Base-by-base conservation (phyloP, 73 alveolate species). In the Paramecium tetraurelia region DNA sequence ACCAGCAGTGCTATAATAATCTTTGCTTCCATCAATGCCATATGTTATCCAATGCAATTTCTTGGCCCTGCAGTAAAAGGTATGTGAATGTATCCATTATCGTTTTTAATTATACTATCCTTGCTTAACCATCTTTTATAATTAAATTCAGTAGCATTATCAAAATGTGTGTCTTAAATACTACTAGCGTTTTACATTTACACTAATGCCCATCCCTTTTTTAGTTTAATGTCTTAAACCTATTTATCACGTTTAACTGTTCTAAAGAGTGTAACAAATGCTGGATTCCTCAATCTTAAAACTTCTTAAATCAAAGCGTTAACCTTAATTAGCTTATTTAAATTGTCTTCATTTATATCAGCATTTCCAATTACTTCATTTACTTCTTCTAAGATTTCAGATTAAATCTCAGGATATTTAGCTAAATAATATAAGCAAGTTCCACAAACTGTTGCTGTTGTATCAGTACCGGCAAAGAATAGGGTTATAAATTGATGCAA, bases 31-130 rank as follows among this genome's bases (percentile, higher is more conserved):
- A 89, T 89, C n/a, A 70, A 24, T 35, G 94, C 94, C 94, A 89
- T 89, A 46, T 89, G 94, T 27, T 89, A 46, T 27, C 94, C 94
- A 5, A 89, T 89, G 27, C 94, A 89, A 71, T 89, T 89, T 72
- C 87, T 89, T 11, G 83, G 85, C 1, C 94, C 94, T 20, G 92
- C 87, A 1, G 94, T 29, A 40, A 89, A 89, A 4, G 94, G 94
- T 7, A 71, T 71, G 20, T 44, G 75, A 5, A 83, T 85, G 24
- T 71, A 72, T 1, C 87, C 92, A 46, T 89, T 89, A 41, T 70
- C 87, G 11, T 89, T 71, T 70, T 70, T 70, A 58, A 80, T 21
- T 2, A 8, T 22, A 80, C 71, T 89, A 8, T 21, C 85, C 16
- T 89, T 83, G 24, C 43, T 83, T 2, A 58, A 59, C 80, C 86